Percentiles rank a stretch among this genome's conserved stretches.
Evolutionary conservation across 805 yeast genomes (phyloP).

Genomic region (Yamadazyma sp.): DNA sequence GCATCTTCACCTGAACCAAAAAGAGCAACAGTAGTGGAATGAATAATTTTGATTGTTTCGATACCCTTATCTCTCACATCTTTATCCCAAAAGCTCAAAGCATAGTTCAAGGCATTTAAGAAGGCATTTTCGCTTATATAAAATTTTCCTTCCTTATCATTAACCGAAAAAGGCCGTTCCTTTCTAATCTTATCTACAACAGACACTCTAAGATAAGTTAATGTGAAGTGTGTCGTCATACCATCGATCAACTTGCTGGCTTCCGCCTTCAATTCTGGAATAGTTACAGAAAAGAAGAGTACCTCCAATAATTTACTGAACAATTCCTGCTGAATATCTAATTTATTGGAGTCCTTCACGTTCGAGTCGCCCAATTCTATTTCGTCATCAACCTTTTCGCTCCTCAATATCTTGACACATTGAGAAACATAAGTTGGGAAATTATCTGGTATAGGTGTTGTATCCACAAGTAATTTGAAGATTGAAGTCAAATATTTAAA

Average conservation of each 20-base stretch:
- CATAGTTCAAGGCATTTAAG: slow-evolving; percentile 72
- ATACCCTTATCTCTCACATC: slow-evolving; percentile 73
- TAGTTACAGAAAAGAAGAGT: slow-evolving; percentile 71
- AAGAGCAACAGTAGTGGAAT: slow-evolving; percentile 57
- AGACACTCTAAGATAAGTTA: slow-evolving; percentile 74
- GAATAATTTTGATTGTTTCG: slow-evolving; percentile 61
- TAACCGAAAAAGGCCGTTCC: slow-evolving; percentile 68
- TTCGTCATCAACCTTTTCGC: slow-evolving; percentile 35
- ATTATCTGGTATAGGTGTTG: slow-evolving; percentile 48
- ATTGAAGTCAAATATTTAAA: slow-evolving; percentile 68
- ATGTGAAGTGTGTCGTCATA: slow-evolving; percentile 73
- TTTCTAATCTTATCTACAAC: slow-evolving; percentile 66
- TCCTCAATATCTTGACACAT: slow-evolving; percentile 47
- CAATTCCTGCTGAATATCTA: slow-evolving; percentile 64
- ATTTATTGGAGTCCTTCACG: slow-evolving; percentile 47
- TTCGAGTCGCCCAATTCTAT: slow-evolving; percentile 41
- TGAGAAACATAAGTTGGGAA: slow-evolving; percentile 45
- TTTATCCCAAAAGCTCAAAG: slow-evolving; percentile 73
- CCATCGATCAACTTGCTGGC: slow-evolving; percentile 63
- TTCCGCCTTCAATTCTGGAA: slow-evolving; percentile 68
- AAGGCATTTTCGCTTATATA: slow-evolving; percentile 67
- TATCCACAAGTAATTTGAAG: slow-evolving; percentile 65
- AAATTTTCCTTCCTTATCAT: slow-evolving; percentile 76
- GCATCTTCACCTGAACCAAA: slow-evolving; percentile 70
- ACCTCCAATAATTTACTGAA: slow-evolving; percentile 65